Evolutionary conservation across 768 basidiomycete species (phyloP), one percentile per base, ranked within the genome.

Genomic region (Kwoniella bestiolae): DNA sequence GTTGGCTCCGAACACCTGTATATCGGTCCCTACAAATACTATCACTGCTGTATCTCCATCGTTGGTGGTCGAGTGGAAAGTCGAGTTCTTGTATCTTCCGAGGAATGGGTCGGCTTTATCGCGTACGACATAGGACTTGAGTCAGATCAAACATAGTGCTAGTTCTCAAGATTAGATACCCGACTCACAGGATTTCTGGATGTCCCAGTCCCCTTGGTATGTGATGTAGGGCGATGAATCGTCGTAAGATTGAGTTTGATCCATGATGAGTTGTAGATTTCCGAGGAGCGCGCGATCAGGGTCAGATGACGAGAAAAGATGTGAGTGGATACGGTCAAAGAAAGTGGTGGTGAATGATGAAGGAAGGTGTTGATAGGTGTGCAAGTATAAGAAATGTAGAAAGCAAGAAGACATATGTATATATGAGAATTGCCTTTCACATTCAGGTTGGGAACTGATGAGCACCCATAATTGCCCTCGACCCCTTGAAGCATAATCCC

Each of bases 41-140:
- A 58, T 58, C 28, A 46, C 45, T 9, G 57, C 57, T 46, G 57
- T 46, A 58, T 58, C 57, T 18, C 57, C 57, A 35, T 58, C 28
- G 1, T 28, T 46, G 21, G 57, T 58, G 0, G 44, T 58, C 1
- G 44, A 28, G 28, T 58, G 57, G 28, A 58, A 58, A 16, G 57
- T 58, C 7, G 57, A 58, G 23, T 58, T 58, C 44, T 58, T 28
- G 28, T 58, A 58, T 46, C 45, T 7, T 18, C 45, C 29, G 18
- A 58, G 14, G 45, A 46, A 58, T 7, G 57, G 57, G 23, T 58
- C 57, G 23, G 31, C 57, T 58, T 29, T 56, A 11, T n/a, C n/a
- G n/a, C n/a, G n/a, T n/a, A n/a, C n/a, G n/a, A n/a, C n/a, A n/a
- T n/a, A n/a, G n/a, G n/a, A n/a, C n/a, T n/a, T n/a, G n/a, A n/a